Evolutionary conservation across 371 early-diverging fungal genomes (phyloP).

Genomic region (Dichotomocladium elegans): DNA sequence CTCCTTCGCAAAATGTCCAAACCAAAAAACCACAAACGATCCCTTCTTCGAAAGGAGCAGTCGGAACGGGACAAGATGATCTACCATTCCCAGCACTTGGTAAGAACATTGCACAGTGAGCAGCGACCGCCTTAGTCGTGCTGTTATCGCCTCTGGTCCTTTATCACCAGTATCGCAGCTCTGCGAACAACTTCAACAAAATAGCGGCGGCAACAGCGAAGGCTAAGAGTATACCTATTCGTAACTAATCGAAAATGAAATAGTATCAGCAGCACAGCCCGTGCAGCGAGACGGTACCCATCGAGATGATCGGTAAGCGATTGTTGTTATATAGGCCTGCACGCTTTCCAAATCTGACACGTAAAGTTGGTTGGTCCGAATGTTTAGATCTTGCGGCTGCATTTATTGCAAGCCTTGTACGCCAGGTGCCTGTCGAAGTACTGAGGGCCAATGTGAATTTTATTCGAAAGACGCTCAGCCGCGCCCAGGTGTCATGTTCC

Average conservation of each 20-base stretch:
- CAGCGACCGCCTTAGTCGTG: not conserved
- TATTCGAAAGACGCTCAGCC: constrained; percentile 45
- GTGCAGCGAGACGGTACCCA: constrained; percentile 28
- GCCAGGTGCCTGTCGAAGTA: constrained; percentile 6
- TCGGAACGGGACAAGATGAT: constrained; percentile 31
- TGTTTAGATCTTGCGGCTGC: constrained; percentile 47
- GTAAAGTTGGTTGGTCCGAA: not conserved
- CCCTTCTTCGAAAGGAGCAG: constrained; percentile 32
- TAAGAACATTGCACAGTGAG: not conserved
- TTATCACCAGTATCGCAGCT: too few species aligned
- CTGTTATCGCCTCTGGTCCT: too few species aligned
- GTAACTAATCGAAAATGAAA: too few species aligned
- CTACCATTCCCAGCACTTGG: constrained; percentile 18
- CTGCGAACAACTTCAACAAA: too few species aligned
- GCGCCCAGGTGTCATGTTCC: constrained; percentile 51
- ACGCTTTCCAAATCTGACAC: too few species aligned
- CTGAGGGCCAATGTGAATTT: constrained; percentile 38
- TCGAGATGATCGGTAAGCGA: constrained; percentile 48
- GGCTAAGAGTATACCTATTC: too few species aligned
- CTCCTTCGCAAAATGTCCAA: constrained; percentile 10
- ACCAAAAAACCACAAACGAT: constrained; percentile 16
- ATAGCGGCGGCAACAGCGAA: too few species aligned
- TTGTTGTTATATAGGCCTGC: not conserved
- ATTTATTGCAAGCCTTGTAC: constrained; percentile 39
- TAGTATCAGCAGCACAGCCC: not conserved